Evolutionary conservation across 1,284 basidiomycete species (phyloP).

Genomic region (Taiwanofungus camphoratus): DNA sequence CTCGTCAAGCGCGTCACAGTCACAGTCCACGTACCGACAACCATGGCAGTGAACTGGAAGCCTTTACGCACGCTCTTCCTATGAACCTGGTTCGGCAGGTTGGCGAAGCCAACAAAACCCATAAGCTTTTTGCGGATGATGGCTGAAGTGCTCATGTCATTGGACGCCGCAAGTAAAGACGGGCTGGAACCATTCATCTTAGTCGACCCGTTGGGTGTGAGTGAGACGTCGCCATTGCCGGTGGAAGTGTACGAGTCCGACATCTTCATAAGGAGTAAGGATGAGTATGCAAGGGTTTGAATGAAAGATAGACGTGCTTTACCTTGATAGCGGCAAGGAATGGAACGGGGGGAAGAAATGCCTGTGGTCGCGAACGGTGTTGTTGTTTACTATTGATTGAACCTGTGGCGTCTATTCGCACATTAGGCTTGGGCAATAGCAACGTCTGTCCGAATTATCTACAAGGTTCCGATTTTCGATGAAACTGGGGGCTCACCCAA

Average conservation of each 20-base stretch:
- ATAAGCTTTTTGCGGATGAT: slow-evolving; percentile 89
- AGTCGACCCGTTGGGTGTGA: slow-evolving; percentile 43
- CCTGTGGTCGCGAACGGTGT: slow-evolving; percentile 35
- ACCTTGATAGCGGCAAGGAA: slow-evolving; percentile 30
- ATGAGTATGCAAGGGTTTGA: slow-evolving; percentile 19
- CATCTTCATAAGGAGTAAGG: slow-evolving; percentile 47
- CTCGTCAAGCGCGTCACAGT: slow-evolving; percentile 14
- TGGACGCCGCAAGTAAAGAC: slow-evolving; percentile 41
- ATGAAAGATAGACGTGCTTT: slow-evolving; percentile 21
- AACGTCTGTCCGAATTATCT: slow-evolving; percentile 17
- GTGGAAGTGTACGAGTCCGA: slow-evolving; percentile 66
- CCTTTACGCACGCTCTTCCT: slow-evolving; percentile 94
- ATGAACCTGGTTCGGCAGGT: slow-evolving; percentile 96
- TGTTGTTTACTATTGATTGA: slow-evolving; percentile 26
- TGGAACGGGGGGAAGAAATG: slow-evolving; percentile 44
- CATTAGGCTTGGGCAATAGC: slow-evolving; percentile 24
- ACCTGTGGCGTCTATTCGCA: slow-evolving; percentile 23
- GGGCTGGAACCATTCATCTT: slow-evolving; percentile 54
- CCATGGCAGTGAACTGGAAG: slow-evolving; percentile 96
- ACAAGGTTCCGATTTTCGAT: too few species aligned
- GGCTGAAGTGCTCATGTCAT: slow-evolving; percentile 41
- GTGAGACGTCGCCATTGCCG: slow-evolving; percentile 53
- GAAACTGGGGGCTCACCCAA: too few species aligned
- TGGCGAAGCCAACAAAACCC: slow-evolving; percentile 88
- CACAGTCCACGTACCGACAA: slow-evolving; percentile 73